Base-by-base conservation (phyloP, 2,329 filamentous ascomycete genomes). In the Thielaviopsis musarum region DNA sequence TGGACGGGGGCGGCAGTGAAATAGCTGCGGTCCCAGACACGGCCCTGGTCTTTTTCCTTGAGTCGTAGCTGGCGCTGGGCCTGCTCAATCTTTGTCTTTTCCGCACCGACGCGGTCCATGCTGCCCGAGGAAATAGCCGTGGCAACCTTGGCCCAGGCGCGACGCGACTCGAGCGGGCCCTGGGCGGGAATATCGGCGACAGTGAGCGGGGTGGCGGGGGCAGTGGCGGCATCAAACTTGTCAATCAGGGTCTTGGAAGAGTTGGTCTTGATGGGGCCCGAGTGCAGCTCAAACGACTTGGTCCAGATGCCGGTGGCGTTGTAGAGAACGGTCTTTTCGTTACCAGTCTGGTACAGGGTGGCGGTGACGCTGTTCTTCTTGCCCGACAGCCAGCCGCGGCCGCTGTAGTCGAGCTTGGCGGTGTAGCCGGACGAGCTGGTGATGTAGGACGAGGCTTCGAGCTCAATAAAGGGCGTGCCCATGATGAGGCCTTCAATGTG, bases 401-500 rank as follows among this genome's bases (percentile, higher is more conserved):
- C 91, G 62, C 83, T 87, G 75, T 95, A 98, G 69, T 95, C 89
- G 67, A 97, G 87, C 74, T 89, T 91, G 64, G 88, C 81, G 4
- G 89, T 86, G 74, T 85, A 96, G 58, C 93, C 91, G 2, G 84
- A 86, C 24, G 86, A 93, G 64, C 88, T 93, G 59, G 83, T 81
- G 66, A 98, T 96, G 73, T 87, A 88, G 65, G 87, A 90, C 62
- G 80, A 81, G 66, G 85, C 85, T 68, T 95, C 89, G 52, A 97
- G 79, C 72, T 98, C 93, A 64, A 96, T 85, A 67, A 93, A 96
- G 3, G 93, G 91, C 3, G 86, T 78, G 56, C 87, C 86, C 54
- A 85, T 87, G 66, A 96, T 87, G 58, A 98, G 79, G 56, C 90
- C 91, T 73, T 97, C 93, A 65, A 97, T 95, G 72, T 97, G 91